Percentiles rank a stretch among this genome's conserved stretches.
These are phyloP conservation scores for Trichophyton equinum DNA, from an alignment of 2,329 filamentous ascomycete species.

Conservation along the genomic window DNA sequence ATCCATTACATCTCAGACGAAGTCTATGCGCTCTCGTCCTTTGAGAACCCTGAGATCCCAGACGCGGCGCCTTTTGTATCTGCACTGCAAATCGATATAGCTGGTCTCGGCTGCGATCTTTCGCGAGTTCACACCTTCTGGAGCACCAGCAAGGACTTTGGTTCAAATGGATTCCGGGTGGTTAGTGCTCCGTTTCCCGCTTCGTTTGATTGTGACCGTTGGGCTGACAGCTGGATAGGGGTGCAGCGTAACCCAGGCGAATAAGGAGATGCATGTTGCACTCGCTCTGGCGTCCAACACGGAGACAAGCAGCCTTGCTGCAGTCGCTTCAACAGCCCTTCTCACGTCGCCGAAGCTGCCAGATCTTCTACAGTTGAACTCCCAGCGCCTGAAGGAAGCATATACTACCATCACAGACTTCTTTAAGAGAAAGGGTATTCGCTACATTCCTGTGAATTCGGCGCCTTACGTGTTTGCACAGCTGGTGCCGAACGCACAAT, in stretches of 20 bases:
- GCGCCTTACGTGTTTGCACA: not conserved
- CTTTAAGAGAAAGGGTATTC: not conserved
- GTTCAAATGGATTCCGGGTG: conserved; percentile 42
- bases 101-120: conserved; percentile 35
- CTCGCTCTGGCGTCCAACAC: not conserved
- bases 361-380: not conserved
- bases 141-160: conserved; percentile 41
- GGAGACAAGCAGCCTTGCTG: not conserved
- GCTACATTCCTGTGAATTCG: conserved; percentile 2
- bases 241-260: not conserved
- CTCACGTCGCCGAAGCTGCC: not conserved
- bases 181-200: not conserved
- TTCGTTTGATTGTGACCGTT: not conserved
- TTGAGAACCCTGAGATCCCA: conserved; percentile 28
- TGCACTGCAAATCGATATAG: conserved; percentile 32
- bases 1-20: conserved; percentile 48
- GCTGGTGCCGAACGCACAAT: not conserved
- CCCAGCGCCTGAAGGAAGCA: not conserved
- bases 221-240: not conserved
- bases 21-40: conserved; percentile 45
- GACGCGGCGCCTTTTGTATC: conserved; percentile 33
- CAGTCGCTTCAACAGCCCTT: not conserved
- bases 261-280: not conserved
- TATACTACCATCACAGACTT: not conserved
- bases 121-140: conserved; percentile 40